A percentile compares a stretch with the other conserved stretches of the same genome.
Conservation (phyloP, 2,329 filamentous ascomycete species). For the Stagonosporopsis vannaccii region DNA sequence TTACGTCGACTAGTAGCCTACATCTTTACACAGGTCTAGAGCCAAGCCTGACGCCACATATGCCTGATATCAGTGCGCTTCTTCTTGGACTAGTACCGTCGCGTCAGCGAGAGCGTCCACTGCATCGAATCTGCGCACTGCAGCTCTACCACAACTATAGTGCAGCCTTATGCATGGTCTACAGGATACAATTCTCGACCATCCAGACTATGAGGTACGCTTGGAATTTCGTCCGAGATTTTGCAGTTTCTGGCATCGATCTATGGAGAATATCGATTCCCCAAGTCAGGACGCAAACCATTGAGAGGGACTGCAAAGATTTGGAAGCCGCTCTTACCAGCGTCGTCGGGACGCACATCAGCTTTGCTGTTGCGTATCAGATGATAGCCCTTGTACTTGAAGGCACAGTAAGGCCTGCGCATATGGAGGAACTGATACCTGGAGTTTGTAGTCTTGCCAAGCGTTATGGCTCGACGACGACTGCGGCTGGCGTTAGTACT, state of each 20-base stretch:
- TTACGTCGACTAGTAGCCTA: conserved; percentile 26
- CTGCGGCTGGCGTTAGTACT: conserved; percentile 73
- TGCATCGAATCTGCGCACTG: conserved; percentile 47
- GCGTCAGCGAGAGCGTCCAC: conserved; percentile 12
- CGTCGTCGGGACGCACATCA: neutral
- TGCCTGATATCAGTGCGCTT: conserved; percentile 5
- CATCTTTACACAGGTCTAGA: conserved; percentile 28
- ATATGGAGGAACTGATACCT: conserved; percentile 26
- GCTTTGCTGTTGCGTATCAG: conserved; percentile 32
- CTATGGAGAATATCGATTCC: conserved; percentile 24
- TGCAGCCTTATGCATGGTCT: conserved; percentile 60
- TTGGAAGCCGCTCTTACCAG: neutral
- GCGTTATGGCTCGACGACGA: conserved; percentile 60
- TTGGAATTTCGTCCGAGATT: conserved; percentile 46
- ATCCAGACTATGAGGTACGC: conserved; percentile 25
- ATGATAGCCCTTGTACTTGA: conserved; percentile 37
- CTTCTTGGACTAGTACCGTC: conserved; percentile 5
- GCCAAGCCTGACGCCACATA: neutral
- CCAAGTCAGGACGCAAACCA: conserved; percentile 65
- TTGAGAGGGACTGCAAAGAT: conserved; percentile 58
- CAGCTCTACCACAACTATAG: conserved; percentile 49
- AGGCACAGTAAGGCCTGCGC: conserved; percentile 29
- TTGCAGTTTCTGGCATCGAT: conserved; percentile 27
- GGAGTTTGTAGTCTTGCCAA: conserved; percentile 38
- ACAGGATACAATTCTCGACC: conserved; percentile 48